Conservation (phyloP, 2,329 filamentous ascomycete species). For the Magnaporthiopsis incrustans region DNA sequence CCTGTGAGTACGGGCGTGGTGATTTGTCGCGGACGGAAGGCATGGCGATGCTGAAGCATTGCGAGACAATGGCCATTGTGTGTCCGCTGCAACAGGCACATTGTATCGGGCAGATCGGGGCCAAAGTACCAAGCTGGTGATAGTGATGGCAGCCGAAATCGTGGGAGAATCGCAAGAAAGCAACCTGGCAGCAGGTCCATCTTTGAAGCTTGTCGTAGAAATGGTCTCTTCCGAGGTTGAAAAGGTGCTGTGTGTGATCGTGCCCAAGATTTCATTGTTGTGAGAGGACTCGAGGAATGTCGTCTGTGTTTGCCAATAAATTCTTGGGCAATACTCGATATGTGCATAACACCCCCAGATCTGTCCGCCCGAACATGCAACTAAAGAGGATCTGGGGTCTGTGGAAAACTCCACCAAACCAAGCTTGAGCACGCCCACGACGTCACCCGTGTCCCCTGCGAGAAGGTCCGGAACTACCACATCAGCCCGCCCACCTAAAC, state of each 20-base stretch:
- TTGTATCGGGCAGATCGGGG: no score
- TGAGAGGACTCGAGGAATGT: background rate
- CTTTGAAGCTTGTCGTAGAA: background rate
- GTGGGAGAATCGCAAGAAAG: background rate
- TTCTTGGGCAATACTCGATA: background rate
- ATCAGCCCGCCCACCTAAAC: background rate
- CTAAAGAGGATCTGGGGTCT: background rate
- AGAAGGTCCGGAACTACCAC: background rate
- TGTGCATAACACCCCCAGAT: background rate
- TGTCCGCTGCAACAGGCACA: no score
- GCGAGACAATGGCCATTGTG: background rate
- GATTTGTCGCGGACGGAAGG: background rate
- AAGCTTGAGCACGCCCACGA: background rate
- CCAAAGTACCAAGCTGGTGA: background rate
- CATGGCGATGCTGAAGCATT: background rate
- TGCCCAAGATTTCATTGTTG: background rate
- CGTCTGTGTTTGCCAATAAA: background rate
- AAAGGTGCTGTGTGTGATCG: background rate
- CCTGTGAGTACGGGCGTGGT: background rate
- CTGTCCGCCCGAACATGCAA: background rate
- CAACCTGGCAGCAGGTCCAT: background rate
- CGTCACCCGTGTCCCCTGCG: background rate
- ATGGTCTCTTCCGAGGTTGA: background rate
- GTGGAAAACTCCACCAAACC: background rate
- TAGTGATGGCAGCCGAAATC: background rate